Evolutionary conservation across 768 basidiomycete species (phyloP).

Genomic region (Rhodocollybia butyracea): DNA sequence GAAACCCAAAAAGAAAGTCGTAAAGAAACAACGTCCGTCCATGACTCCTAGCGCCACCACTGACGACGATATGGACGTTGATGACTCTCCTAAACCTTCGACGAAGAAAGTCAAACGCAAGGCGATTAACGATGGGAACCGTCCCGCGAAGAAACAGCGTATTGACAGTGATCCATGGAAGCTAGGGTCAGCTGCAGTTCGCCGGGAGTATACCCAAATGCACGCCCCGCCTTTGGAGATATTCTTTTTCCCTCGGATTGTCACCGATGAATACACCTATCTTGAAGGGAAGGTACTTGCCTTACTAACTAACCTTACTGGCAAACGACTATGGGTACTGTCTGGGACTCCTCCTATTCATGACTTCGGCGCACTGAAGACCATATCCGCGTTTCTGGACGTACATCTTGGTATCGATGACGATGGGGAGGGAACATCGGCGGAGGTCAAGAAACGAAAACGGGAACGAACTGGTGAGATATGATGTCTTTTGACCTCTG

Average conservation of each 20-base stretch:
- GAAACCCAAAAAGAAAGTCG: slow-evolving; percentile 22
- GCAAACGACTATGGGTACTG: slow-evolving; percentile 89
- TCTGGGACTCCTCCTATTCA: slow-evolving; percentile 94
- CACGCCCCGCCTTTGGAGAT: slow-evolving; percentile 83
- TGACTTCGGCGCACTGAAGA: slow-evolving; percentile 88
- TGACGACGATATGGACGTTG: slow-evolving; percentile 58
- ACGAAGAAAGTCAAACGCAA: slow-evolving; percentile 30
- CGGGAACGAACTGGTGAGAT: slow-evolving; percentile 76
- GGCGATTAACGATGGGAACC: slow-evolving; percentile 30
- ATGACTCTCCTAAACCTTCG: slow-evolving; percentile 34
- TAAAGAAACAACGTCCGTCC: slow-evolving; percentile 19
- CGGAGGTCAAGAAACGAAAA: slow-evolving; percentile 74
- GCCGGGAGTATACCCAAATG: slow-evolving; percentile 76
- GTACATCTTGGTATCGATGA: slow-evolving; percentile 93
- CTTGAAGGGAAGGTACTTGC: slow-evolving; percentile 77
- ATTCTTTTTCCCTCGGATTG: slow-evolving; percentile 86
- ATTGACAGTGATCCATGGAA: slow-evolving; percentile 78
- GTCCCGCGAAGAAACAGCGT: slow-evolving; percentile 53
- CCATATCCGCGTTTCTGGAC: slow-evolving; percentile 83
- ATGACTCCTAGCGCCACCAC: slow-evolving; percentile 18
- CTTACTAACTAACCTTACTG: slow-evolving; percentile 71
- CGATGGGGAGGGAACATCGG: slow-evolving; percentile 74
- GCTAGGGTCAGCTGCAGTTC: slow-evolving; percentile 56
- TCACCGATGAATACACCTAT: slow-evolving; percentile 96
- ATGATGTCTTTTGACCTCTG: background rate